Base-by-base conservation (phyloP, 2,329 filamentous ascomycete genomes). In the Ceratocystis huliohia region DNA sequence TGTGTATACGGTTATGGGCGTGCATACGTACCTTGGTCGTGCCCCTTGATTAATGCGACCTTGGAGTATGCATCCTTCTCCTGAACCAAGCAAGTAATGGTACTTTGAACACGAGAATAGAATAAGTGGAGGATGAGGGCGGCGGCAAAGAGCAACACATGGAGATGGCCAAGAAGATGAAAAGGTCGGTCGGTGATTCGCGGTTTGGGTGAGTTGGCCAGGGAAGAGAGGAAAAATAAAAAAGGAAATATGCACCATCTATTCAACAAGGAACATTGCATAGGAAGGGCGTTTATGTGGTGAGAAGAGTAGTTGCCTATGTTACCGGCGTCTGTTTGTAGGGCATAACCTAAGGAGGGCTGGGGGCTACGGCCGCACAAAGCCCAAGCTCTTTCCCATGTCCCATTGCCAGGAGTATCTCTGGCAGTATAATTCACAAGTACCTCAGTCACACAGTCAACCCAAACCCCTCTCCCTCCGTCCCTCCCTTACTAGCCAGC, bases 81-180 rank as follows among this genome's bases (percentile, higher is more conserved):
- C 53, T 59, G 53, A 33, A 33, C 53, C 53, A 59, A 57, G 53
- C 28, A 57, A 59, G 53, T 8, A 59, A 59, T 30, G 33, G 28
- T 37, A 30, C 28, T 7, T 59, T 59, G 53, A 59, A 59, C 53
- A 59, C 53, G 53, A 59, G 53, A n/a, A 59, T 30, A 33, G 53
- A 28, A 41, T 41, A 8, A 30, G 22, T 30, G 10, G 53, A 17
- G 53, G 48, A 15, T 22, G 48, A 53, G 13, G 37, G 37, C 10
- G 37, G 10, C 37, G 22, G 48, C 20, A 53, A 25, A 28, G 48
- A 6, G 48, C 48, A 53, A 20, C 20, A 53, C 10, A 13, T 20
- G n/a, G 46, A 50, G 17, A 50, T 22, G 48, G 10, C 37, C n/a
- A 22, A 8, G 22, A 22, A 50, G 17, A 25, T 13, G 22, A 41